Base-by-base conservation (phyloP, 208 protist genomes). In the Trypanosoma congolense region DNA sequence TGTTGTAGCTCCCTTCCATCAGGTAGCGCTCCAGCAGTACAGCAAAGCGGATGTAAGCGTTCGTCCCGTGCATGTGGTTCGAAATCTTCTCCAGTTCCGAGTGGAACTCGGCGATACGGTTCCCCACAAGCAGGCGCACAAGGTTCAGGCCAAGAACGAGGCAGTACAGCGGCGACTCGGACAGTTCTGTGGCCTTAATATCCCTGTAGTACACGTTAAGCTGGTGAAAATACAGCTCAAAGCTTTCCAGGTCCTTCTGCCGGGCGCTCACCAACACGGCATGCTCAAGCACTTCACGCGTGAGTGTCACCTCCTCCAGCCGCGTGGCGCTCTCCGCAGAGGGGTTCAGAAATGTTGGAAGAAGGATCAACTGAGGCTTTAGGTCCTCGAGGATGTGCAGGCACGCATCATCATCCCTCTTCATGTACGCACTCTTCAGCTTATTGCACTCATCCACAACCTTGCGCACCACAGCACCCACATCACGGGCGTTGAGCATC, bases 1-100 rank as follows among this genome's bases (percentile, higher is more conserved):
- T 96, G 68, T 94, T 87, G 74, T 96, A 96, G 57, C 84, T 95
- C 2, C 91, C 90, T 61, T 97, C 89, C 93, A 96, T 97, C 40
- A 94, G 48, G 54, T 82, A 96, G 2, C 89, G 81, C 70, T 96
- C 90, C 29, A 96, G 73, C 48, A 79, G 73, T 28, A 96, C 80
- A 4, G 88, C 83, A 36, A 90, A 92, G 40, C 87, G 83, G 40
- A 94, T 83, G 63, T 83, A 90, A 21, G 63, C 66, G 67, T 90
- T 87, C n/a, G 55, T 62, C 16, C 58, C 68, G 44, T 95, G 87
- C 41, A 76, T 75, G 19, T 70, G 65, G 30, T 83, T 69, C 3
- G 90, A 81, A 25, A 96, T 95, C 41, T 89, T 83, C 54, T 96
- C 93, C 56, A 97, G 68, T 60, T 97, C 85, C 3, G 91, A 92